phyloP scores from a whole-genome alignment of 1,139 yeast genomes.

The Suhomyces anneliseae region DNA sequence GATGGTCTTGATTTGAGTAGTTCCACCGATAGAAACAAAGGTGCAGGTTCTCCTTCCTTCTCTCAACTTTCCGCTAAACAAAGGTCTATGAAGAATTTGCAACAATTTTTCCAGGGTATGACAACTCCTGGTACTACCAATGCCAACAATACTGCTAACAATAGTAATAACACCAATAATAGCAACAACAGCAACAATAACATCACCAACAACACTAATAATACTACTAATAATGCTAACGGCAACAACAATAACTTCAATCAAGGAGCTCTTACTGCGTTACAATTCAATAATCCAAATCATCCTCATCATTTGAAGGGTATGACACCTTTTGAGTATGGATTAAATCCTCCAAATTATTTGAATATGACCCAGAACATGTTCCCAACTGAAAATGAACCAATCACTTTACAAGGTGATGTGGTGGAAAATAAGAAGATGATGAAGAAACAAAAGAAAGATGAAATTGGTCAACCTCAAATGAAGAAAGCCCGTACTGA shows the following conservation, averaged over 20 bases:
- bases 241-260: neutral
- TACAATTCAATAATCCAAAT: constrained; percentile 34
- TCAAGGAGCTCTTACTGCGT: constrained; percentile 19
- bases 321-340: constrained; percentile 41
- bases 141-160: neutral
- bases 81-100: constrained; percentile 17
- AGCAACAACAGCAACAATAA: neutral
- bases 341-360: constrained; percentile 23
- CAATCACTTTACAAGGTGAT: constrained; percentile 4
- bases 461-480: constrained; percentile 4
- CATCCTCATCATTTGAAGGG: constrained; percentile 41
- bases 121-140: constrained; percentile 1
- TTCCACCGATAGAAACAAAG: constrained; percentile 10
- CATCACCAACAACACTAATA: neutral
- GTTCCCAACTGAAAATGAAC: neutral
- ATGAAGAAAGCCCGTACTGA: constrained; percentile 1
- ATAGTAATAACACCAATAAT: neutral
- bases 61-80: constrained; percentile 12
- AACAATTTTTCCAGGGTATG: constrained; percentile 15
- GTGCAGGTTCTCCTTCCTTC: constrained; percentile 12
- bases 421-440: constrained; percentile 6
- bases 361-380: constrained; percentile 5
- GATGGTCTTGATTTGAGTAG: constrained; percentile 22
- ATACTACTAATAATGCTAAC: neutral
- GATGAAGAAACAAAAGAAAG: constrained; percentile 6